Base-by-base conservation (phyloP, 2,329 filamentous ascomycete species). In the Colletotrichum gigasporum region DNA sequence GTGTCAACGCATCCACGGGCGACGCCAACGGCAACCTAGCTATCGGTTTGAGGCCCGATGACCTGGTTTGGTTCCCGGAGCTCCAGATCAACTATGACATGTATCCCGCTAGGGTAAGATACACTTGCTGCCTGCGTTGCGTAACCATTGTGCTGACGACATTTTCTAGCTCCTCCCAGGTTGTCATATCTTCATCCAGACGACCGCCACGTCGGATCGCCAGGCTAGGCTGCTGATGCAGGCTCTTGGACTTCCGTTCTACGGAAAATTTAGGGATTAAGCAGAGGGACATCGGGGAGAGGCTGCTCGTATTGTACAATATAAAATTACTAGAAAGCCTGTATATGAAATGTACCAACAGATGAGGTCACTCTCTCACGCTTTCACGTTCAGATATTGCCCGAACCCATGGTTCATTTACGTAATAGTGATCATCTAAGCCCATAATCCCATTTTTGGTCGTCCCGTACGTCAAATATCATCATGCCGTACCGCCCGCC, bases 41-140 rank as follows among this genome's bases (percentile, higher is more conserved):
- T 9, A 95, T 94, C 76, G 96, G 96, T 69, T 83, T 99, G 71
- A 85, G 85, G 12, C 84, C 90, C 5, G 90, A 93, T 63, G 88
- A 91, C 70, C 88, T 97, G 71, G 88, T 91, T 52, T 82, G 92
- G 69, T 99, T 98, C 80, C 96, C 96, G 0, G 96, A 99, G 81
- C 87, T 99, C 45, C 94, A 97, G 78, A 88, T 93, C 71, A 97
- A 97, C 82, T 97, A 96, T 74, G 93, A 97, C 79, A 85, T 88
- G 79, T 89, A 87, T 71, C 86, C 85, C 44, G 78, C 83, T 58
- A 83, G 83, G 64, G 69, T 71, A 32, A 66, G 55, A 41, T 37
- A 44, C 14, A 6, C 14, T 24, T 18, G 50, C 34, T 66, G 69
- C 28, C 20, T 54, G 26, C 6, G 6, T 47, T 55, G 89, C 86